Conservation (phyloP, 305 asterid species). For the Fraxinus greggii region DNA sequence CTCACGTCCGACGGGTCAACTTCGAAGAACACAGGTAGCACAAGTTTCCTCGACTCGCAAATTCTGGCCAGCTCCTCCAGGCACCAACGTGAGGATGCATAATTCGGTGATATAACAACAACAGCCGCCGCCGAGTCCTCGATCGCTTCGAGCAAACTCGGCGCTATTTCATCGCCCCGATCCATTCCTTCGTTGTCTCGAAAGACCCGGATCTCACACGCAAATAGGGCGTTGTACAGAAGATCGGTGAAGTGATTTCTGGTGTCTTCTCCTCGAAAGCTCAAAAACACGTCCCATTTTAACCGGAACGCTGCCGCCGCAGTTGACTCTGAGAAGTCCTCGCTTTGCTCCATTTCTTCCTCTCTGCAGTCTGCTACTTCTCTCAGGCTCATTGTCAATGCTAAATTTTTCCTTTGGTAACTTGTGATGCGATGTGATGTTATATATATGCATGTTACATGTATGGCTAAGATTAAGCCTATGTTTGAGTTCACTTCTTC, state of each 20-base stretch:
- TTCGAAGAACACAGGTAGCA: slow-evolving; percentile 30
- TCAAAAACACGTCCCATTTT: slow-evolving; percentile 37
- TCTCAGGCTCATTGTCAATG: background rate
- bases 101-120: slow-evolving; percentile 32
- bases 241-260: slow-evolving; percentile 17
- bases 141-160: slow-evolving; percentile 25
- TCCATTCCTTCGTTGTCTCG: slow-evolving; percentile 27
- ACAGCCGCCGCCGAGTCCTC: slow-evolving; percentile 36
- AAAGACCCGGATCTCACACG: slow-evolving; percentile 24
- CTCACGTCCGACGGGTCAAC: slow-evolving; percentile 34
- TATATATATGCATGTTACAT: background rate
- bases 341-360: background rate
- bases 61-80: slow-evolving; percentile 33
- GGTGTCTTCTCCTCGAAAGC: slow-evolving; percentile 41
- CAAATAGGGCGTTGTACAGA: slow-evolving; percentile 26
- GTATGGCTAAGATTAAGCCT: background rate
- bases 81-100: slow-evolving; percentile 36
- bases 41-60: slow-evolving; percentile 11
- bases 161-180: slow-evolving; percentile 26
- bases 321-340: background rate
- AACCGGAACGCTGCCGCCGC: background rate
- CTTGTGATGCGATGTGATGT: background rate
- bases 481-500: no score
- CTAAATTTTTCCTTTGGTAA: background rate
- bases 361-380: background rate